Evolutionary conservation across 2,329 filamentous ascomycete genomes (phyloP).

Genomic region (Nannizzia gypsea): DNA sequence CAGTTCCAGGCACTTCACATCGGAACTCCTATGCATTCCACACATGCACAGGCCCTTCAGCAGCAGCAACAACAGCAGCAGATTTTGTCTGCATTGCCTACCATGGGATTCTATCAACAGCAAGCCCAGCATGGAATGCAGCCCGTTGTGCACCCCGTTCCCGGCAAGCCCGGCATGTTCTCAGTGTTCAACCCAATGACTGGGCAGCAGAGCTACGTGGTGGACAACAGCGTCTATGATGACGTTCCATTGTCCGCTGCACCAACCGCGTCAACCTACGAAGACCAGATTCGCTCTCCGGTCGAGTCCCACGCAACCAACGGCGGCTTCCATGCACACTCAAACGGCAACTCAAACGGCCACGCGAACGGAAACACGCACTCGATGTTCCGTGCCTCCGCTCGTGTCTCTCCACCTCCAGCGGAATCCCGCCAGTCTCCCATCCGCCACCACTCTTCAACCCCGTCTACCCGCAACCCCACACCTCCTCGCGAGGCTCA

Average conservation of each 20-base stretch:
- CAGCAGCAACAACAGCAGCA: constrained; percentile 35
- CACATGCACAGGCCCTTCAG: background rate
- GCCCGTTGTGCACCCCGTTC: constrained; percentile 50
- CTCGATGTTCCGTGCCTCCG: constrained; percentile 41
- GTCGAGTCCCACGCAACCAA: constrained; percentile 38
- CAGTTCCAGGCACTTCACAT: constrained; percentile 70
- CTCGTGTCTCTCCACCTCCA: constrained; percentile 72
- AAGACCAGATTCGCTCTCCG: background rate
- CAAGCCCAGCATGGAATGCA: constrained; percentile 56
- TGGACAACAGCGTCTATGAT: constrained; percentile 53
- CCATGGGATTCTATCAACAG: constrained; percentile 49
- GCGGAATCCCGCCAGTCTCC: constrained; percentile 47
- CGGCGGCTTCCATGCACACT: constrained; percentile 32
- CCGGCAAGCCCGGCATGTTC: constrained; percentile 63
- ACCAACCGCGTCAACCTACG: background rate
- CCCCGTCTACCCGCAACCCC: constrained; percentile 6
- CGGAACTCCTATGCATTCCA: constrained; percentile 31
- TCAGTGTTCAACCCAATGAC: constrained; percentile 76
- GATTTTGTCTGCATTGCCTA: constrained; percentile 38
- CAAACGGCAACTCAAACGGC: background rate
- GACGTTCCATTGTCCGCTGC: constrained; percentile 24
- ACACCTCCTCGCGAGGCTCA: constrained; percentile 10
- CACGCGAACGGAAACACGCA: background rate
- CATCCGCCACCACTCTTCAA: constrained; percentile 43
- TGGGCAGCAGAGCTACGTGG: constrained; percentile 69